Evolutionary conservation across 768 basidiomycete species (phyloP), one percentile per base, ranked within the genome.

Genomic region (Lactarius deliciosus): DNA sequence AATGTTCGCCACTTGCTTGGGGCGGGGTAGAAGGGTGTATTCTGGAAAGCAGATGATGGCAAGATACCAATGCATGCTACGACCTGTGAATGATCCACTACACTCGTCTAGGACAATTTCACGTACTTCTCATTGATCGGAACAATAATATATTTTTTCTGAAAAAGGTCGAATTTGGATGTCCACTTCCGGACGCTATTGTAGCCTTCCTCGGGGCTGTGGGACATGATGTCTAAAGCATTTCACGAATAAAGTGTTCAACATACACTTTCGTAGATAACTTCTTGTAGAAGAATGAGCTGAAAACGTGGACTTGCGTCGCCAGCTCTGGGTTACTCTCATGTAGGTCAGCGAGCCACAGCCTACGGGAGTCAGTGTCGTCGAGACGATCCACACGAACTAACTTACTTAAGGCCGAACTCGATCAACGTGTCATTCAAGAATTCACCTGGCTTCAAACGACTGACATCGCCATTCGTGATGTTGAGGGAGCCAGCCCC

Each of bases 221-320:
- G 32, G 22, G 59, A 18, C 18, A 53, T 34, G 47, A 53, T 58
- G 28, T 41, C 57, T 25, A 43, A 34, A 45, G 22, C n/a, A 2
- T 13, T 32, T 32, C 50, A 18, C 5, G 30, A 53, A 58, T 5
- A 55, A 62, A 58, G 47, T 15, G 16, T 25, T 15, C 25, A 25
- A 74, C 80, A 45, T 74, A 88, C 87, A 81, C 84, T 74, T 85
- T 90, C 61, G 83, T 83, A 65, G 88, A 89, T 32, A 99, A 78
- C 76, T 97, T 96, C 80, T 96, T 93, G 81, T 96, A 98, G 77
- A 99, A 98, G 78, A 98, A 99, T 0, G 96, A 96, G 75, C 89
- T 98, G 80, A 98, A 98, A 5, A 98, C 84, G 72, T 98, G 89
- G 1, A 96, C 81, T 70, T 91, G 83, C 3, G 87, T 83, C 2